A percentile compares a stretch with the other conserved stretches of the same genome.
Conservation (phyloP, 192 early-diverging fungal genomes). For the Backusella macrospora region DNA sequence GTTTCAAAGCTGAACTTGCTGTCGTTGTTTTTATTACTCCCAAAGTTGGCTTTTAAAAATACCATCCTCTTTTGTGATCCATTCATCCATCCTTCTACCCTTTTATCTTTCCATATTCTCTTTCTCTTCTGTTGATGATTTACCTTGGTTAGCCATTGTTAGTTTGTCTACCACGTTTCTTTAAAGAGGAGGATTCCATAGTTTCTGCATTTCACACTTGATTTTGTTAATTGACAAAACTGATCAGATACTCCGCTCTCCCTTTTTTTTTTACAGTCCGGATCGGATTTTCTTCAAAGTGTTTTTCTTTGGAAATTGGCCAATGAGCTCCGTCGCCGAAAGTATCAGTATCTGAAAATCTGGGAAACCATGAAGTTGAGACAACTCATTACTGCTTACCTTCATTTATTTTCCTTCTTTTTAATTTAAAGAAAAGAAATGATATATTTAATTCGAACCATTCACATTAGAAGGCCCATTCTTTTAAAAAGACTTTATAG, state of each 20-base stretch:
- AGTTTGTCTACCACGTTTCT: slow-evolving; percentile 13
- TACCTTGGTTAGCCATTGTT: slow-evolving; percentile 27
- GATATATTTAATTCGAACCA: background rate
- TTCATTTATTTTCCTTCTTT: too few species aligned
- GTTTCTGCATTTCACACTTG: slow-evolving; percentile 6
- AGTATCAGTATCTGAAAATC: too few species aligned
- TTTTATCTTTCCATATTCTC: background rate
- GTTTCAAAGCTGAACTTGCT: background rate
- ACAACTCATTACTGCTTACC: too few species aligned
- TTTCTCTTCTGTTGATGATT: slow-evolving; percentile 16
- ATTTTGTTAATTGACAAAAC: slow-evolving; percentile 11
- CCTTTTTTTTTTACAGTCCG: slow-evolving; percentile 2
- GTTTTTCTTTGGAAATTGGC: too few species aligned
- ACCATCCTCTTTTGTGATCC: slow-evolving; percentile 9
- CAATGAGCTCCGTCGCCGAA: too few species aligned
- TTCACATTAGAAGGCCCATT: background rate
- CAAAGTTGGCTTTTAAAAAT: background rate
- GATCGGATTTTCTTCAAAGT: slow-evolving; percentile 2
- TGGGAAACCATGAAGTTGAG: too few species aligned
- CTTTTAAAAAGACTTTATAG: background rate
- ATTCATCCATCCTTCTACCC: slow-evolving; percentile 24
- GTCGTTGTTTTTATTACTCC: background rate
- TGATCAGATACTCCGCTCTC: background rate
- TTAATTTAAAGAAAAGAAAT: background rate
- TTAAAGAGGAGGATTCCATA: background rate